These are phyloP conservation scores for Helotiales sp. DNA, from an alignment of 2,329 filamentous ascomycete genomes.

Conservation along the genomic window DNA sequence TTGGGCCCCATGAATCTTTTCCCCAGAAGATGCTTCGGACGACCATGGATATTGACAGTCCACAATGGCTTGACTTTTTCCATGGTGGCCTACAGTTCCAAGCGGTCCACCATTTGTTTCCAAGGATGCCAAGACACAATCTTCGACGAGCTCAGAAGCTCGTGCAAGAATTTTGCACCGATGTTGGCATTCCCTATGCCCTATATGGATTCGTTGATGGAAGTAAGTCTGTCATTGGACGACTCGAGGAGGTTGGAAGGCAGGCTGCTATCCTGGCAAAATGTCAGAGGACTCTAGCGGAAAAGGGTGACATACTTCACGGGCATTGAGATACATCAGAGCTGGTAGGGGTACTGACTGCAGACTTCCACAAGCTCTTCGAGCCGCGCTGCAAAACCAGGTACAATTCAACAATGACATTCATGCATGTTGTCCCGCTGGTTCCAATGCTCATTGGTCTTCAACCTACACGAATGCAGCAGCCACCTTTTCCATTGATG, in stretches of 20 bases:
- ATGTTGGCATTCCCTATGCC: constrained; percentile 81
- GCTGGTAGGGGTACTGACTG: background rate
- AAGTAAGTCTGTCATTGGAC: constrained; percentile 77
- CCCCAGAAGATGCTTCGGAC: constrained; percentile 89
- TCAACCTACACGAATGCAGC: background rate
- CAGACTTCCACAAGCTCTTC: background rate
- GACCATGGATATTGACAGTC: constrained; percentile 91
- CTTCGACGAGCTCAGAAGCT: constrained; percentile 72
- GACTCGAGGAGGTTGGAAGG: constrained; percentile 74
- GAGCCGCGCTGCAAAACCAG: background rate
- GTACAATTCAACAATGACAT: background rate
- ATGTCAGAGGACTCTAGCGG: constrained; percentile 56
- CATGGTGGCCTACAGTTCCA: constrained; percentile 90
- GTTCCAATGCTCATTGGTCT: background rate
- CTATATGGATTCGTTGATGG: constrained; percentile 83
- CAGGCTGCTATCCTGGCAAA: constrained; percentile 77
- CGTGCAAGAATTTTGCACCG: constrained; percentile 78
- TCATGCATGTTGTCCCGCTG: background rate
- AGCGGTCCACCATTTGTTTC: constrained; percentile 83
- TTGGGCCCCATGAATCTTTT: constrained; percentile 83
- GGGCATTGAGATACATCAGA: constrained; percentile 21
- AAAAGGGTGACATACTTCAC: constrained; percentile 35
- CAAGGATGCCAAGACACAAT: constrained; percentile 82
- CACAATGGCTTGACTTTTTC: constrained; percentile 84
- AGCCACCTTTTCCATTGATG: constrained; percentile 1